Conservation (phyloP, 140 eudicot genomes). For the Stevia rebaudiana region DNA sequence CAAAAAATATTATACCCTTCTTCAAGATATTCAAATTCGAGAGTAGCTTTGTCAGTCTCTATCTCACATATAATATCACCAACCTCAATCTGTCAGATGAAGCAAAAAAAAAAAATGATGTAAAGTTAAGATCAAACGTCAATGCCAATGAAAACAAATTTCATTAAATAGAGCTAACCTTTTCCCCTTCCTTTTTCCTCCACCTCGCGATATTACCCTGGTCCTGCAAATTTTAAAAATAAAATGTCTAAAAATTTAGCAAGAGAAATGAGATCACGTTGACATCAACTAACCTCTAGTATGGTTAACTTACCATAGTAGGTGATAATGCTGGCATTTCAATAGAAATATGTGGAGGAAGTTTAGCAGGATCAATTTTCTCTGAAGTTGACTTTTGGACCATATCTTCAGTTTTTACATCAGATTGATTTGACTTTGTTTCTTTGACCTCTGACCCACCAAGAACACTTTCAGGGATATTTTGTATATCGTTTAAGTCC, state of each 20-base stretch:
- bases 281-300: slow-evolving; percentile 14
- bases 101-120: slow-evolving; percentile 9
- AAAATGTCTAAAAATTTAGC: slow-evolving; percentile 10
- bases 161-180: slow-evolving; percentile 41
- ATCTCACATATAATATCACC: slow-evolving; percentile 96
- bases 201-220: slow-evolving; percentile 69
- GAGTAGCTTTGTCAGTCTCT: slow-evolving; percentile 97
- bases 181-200: slow-evolving; percentile 73
- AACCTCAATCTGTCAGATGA: slow-evolving; percentile 67
- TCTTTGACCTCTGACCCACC: slow-evolving; percentile 56
- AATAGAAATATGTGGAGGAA: slow-evolving; percentile 76
- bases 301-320: slow-evolving; percentile 60
- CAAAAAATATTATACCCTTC: slow-evolving; percentile 62
- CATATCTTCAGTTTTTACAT: slow-evolving; percentile 28
- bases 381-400: slow-evolving; percentile 42
- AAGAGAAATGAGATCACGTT: slow-evolving; percentile 14
- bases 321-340: slow-evolving; percentile 98
- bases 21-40: slow-evolving; percentile 95
- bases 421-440: slow-evolving; percentile 34
- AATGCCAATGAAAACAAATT: slow-evolving; percentile 2
- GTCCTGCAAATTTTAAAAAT: slow-evolving; percentile 31
- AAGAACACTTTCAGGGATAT: slow-evolving; percentile 53
- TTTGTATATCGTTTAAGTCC: slow-evolving; percentile 55
- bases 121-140: not conserved
- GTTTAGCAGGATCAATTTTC: slow-evolving; percentile 55